Conservation (phyloP, 768 basidiomycete genomes). For the Cubamyces lactineus region DNA sequence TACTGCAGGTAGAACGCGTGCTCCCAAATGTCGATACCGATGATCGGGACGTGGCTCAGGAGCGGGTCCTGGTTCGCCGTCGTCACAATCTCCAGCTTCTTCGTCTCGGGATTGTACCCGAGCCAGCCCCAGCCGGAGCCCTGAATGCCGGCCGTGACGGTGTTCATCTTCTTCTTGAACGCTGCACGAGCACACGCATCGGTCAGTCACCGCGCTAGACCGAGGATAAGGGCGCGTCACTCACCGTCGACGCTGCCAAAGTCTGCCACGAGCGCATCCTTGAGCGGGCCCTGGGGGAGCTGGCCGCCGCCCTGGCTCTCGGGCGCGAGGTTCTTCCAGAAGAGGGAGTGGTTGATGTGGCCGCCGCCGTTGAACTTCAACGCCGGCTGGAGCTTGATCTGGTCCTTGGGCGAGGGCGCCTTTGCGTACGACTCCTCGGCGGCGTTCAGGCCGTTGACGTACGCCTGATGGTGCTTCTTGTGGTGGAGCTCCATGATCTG, state of each 20-base stretch:
- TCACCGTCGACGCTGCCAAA: conserved; percentile 77
- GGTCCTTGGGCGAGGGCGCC: conserved; percentile 69
- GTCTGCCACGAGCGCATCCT: conserved; percentile 69
- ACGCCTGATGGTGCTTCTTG: conserved; percentile 94
- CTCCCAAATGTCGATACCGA: conserved; percentile 98
- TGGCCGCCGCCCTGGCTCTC: conserved; percentile 50
- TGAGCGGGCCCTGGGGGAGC: conserved; percentile 63
- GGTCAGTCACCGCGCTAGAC: neutral
- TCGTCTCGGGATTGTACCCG: conserved; percentile 65
- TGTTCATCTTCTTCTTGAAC: conserved; percentile 88
- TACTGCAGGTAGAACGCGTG: conserved; percentile 63
- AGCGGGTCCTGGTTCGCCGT: conserved; percentile 97
- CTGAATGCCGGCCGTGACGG: conserved; percentile 89
- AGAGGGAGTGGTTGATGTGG: conserved; percentile 93
- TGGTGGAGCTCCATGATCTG: conserved; percentile 97
- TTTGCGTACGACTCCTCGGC: conserved; percentile 80
- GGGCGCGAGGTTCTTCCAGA: conserved; percentile 94
- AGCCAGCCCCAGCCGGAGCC: conserved; percentile 99
- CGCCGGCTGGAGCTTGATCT: conserved; percentile 87
- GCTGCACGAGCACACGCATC: conserved; percentile 16
- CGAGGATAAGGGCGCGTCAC: neutral
- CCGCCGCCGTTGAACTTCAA: conserved; percentile 97
- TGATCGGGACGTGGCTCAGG: conserved; percentile 80
- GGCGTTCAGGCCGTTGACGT: conserved; percentile 89
- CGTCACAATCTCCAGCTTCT: conserved; percentile 87